Conservation (phyloP, 805 yeast species). For the Metschnikowia dekortorum region DNA sequence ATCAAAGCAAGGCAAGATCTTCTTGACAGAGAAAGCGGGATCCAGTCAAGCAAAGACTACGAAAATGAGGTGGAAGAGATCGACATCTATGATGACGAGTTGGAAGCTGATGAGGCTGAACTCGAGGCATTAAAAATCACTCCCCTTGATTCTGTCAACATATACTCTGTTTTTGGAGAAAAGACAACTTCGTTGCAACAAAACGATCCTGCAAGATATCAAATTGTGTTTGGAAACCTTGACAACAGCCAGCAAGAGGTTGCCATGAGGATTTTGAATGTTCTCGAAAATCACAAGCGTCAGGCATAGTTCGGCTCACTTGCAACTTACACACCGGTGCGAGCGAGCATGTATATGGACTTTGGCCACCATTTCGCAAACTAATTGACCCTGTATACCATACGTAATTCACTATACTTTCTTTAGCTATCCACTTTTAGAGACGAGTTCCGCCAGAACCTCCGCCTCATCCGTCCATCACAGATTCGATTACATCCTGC, state of each 20-base stretch:
- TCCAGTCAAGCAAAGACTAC: constrained; percentile 23
- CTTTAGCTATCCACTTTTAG: background rate
- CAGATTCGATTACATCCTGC: background rate
- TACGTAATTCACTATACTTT: background rate
- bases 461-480: background rate
- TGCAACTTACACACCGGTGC: background rate
- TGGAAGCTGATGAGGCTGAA: constrained; percentile 65
- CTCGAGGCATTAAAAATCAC: constrained; percentile 80
- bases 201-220: constrained; percentile 46
- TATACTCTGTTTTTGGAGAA: constrained; percentile 61
- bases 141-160: constrained; percentile 72
- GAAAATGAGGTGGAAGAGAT: constrained; percentile 28
- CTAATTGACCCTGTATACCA: background rate
- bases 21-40: constrained; percentile 34
- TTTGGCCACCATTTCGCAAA: constrained; percentile 1
- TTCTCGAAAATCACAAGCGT: constrained; percentile 15
- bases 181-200: constrained; percentile 48
- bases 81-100: constrained; percentile 19
- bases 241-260: constrained; percentile 33
- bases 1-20: constrained; percentile 44
- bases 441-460: background rate
- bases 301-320: background rate
- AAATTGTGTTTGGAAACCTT: constrained; percentile 40
- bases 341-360: background rate
- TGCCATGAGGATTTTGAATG: constrained; percentile 25